phyloP scores from a whole-genome alignment of 2,329 filamentous ascomycete species.

The Coniochaeta prunicola region DNA sequence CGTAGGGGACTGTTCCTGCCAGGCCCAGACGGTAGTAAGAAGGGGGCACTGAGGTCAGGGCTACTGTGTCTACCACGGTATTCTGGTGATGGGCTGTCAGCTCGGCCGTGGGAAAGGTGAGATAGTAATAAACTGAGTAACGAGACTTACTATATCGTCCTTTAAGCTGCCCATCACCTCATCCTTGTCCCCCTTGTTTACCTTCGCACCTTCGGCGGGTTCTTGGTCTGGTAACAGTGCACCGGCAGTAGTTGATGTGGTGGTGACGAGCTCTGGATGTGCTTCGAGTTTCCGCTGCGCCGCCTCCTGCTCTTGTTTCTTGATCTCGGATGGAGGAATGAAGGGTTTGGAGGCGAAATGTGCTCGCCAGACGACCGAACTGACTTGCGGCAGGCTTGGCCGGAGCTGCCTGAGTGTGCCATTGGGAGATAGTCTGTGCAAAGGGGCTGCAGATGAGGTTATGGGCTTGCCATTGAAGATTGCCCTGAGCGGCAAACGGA shows the following conservation, averaged over 20 bases:
- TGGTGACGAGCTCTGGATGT: constrained; percentile 53
- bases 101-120: neutral
- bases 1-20: constrained; percentile 77
- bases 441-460: neutral
- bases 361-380: neutral
- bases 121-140: constrained; percentile 5
- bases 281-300: constrained; percentile 48
- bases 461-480: neutral
- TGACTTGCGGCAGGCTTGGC: neutral
- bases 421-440: neutral
- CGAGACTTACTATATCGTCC: constrained; percentile 44
- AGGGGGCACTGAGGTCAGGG: constrained; percentile 55
- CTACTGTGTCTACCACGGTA: constrained; percentile 63
- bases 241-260: constrained; percentile 43
- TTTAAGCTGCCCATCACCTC: constrained; percentile 28
- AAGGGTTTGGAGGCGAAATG: constrained; percentile 15
- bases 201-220: constrained; percentile 13
- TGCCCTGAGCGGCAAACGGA: constrained; percentile 3
- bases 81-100: constrained; percentile 30
- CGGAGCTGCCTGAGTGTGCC: neutral
- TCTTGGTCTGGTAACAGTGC: constrained; percentile 41
- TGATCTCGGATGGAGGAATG: constrained; percentile 31
- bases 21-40: constrained; percentile 63
- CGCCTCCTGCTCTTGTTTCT: constrained; percentile 47
- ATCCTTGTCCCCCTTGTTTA: constrained; percentile 10